Percentiles rank a stretch among this genome's conserved stretches.
Conservation (phyloP, 1,284 basidiomycete species). For the Cystobasidiaceae sp. region DNA sequence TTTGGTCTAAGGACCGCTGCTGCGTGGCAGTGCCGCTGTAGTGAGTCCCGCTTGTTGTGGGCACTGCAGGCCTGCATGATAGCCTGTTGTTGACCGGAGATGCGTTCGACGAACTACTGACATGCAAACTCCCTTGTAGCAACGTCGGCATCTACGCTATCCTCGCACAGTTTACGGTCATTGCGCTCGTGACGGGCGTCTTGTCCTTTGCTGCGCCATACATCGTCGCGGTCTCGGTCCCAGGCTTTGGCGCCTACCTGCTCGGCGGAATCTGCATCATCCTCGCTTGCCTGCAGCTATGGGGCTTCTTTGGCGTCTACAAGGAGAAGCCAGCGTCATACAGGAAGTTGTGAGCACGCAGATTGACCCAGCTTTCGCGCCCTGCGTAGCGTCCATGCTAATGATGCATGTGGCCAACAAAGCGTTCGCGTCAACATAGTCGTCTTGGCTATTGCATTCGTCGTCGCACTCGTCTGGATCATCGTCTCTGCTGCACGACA, state of each 20-base stretch:
- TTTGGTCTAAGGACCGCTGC: constrained; percentile 27
- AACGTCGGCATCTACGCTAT: constrained; percentile 82
- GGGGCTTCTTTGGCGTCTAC: constrained; percentile 76
- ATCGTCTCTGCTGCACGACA: constrained; percentile 71
- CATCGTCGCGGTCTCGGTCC: constrained; percentile 65
- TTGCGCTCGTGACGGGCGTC: constrained; percentile 66
- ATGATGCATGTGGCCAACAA: too few species aligned
- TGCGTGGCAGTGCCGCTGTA: constrained; percentile 28
- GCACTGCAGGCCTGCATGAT: neutral
- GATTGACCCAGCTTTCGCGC: neutral
- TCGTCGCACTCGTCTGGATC: constrained; percentile 73
- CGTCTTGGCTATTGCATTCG: constrained; percentile 58
- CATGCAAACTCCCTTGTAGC: too few species aligned
- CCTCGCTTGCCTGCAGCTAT: constrained; percentile 62
- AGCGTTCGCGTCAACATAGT: constrained; percentile 65
- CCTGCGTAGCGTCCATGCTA: constrained; percentile 47
- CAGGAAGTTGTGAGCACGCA: constrained; percentile 57
- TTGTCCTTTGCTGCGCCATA: constrained; percentile 70
- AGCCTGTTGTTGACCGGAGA: too few species aligned
- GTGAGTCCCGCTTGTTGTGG: too few species aligned
- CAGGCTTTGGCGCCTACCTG: constrained; percentile 65
- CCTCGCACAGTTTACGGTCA: constrained; percentile 65
- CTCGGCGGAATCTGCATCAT: constrained; percentile 69
- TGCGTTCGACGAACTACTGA: too few species aligned
- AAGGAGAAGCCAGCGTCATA: constrained; percentile 72